Base-by-base conservation (phyloP, 345 rosid species). In the Rhodamnia rubescens region DNA sequence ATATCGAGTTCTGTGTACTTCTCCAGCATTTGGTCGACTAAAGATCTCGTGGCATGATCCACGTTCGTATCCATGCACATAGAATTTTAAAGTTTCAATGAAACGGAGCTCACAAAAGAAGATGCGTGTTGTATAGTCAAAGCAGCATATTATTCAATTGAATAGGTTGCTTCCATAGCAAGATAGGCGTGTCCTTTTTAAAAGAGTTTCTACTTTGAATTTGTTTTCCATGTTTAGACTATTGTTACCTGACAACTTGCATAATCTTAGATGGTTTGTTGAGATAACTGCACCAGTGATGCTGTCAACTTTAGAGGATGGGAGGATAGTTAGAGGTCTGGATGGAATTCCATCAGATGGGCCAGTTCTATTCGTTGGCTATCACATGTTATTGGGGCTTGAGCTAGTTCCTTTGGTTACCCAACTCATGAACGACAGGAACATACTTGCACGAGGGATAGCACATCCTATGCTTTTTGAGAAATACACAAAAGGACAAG, bases 321-420 rank as follows among this genome's bases (percentile, higher is more conserved):
- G 98, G 84, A 90, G 82, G 84, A 75, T 96, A 74, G 95, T 95
- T 57, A 94, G 84, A 88, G 92, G 98, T 82, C 95, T 96, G 14
- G 94, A 89, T 7, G 99, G 98, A 58, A 52, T 95, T 90, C 97
- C 98, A 69, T 91, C 90, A 10, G 92, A 95, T 29, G 98, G 98
- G 74, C 97, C 99, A 7, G 97, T 95, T 74, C 85, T 96, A 82
- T 89, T 89, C 7, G 94, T 96, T 53, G 98, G 98, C 42, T 91
- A 95, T 88, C 99, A 95, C 90, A 94, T 94, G 97, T 50, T 96
- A 74, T 36, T 93, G 42, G 97, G 98, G 81, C 49, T 92, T 53
- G 99, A 96, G n/a, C 58, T 92, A 55, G 51, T 75, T 82, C 93
- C 96, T 13, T 27, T 96, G 86, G 51, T 93, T 10, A 49, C 44